Evolutionary conservation across 1,284 basidiomycete genomes (phyloP).

Genomic region (Trametes sp.): DNA sequence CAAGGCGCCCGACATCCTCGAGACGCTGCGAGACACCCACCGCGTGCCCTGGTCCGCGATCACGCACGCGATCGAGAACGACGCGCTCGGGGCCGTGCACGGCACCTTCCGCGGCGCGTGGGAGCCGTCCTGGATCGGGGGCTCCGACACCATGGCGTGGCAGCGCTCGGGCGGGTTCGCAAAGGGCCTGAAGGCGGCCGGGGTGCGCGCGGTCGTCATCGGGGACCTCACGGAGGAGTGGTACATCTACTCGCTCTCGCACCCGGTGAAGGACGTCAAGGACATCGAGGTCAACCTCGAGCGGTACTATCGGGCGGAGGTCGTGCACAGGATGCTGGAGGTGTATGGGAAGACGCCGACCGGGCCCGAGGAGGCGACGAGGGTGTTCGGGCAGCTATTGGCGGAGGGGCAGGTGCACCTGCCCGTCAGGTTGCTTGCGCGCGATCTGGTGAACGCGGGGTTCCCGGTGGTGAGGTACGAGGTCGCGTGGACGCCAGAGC

Average conservation of each 20-base stretch:
- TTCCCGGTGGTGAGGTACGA: conserved; percentile 75
- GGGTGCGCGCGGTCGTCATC: conserved; percentile 65
- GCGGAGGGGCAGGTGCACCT: conserved; percentile 76
- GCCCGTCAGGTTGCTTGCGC: conserved; percentile 66
- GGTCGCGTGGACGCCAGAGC: conserved; percentile 74
- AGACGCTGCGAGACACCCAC: conserved; percentile 56
- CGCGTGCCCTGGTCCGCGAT: conserved; percentile 58
- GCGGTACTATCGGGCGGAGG: conserved; percentile 63
- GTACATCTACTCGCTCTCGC: conserved; percentile 76
- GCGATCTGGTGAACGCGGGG: conserved; percentile 60
- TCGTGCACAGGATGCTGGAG: conserved; percentile 55
- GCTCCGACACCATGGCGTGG: conserved; percentile 66
- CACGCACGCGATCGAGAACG: conserved; percentile 63
- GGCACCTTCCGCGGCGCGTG: conserved; percentile 76
- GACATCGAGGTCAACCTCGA: conserved; percentile 66
- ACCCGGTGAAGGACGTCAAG: conserved; percentile 54
- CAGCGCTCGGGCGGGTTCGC: conserved; percentile 71
- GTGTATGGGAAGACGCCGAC: conserved; percentile 50
- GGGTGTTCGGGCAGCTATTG: conserved; percentile 65
- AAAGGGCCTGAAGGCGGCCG: conserved; percentile 58
- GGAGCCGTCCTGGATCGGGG: conserved; percentile 62
- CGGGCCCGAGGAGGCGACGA: conserved; percentile 51
- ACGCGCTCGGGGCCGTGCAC: conserved; percentile 54
- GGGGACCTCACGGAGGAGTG: conserved; percentile 81
- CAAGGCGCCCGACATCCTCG: conserved; percentile 52